phyloP scores from a whole-genome alignment of 2,329 filamentous ascomycete genomes.

The Bipolaris bicolor region DNA sequence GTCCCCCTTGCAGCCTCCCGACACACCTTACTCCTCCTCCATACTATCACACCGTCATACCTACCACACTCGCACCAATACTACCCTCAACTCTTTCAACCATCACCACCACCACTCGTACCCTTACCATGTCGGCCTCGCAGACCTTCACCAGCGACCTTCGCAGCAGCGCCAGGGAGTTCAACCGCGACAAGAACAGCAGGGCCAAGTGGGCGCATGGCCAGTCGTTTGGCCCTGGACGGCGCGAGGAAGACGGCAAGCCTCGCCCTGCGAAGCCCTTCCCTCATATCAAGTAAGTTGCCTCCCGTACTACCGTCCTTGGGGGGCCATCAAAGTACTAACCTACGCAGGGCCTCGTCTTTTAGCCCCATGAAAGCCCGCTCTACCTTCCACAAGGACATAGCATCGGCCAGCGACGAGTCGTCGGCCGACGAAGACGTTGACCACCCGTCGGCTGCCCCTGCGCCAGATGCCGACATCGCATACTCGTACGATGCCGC shows the following conservation, averaged over 20 bases:
- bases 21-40: neutral
- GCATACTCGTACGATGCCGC: conserved; percentile 62
- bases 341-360: conserved; percentile 28
- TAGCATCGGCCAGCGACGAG: conserved; percentile 48
- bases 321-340: conserved; percentile 11
- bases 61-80: neutral
- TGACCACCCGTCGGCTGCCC: conserved; percentile 53
- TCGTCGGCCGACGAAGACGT: conserved; percentile 55
- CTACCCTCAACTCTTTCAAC: conserved; percentile 2
- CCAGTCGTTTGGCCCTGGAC: conserved; percentile 47
- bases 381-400: conserved; percentile 52
- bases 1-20: neutral
- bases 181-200: conserved; percentile 57
- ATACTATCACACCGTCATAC: neutral
- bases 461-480: conserved; percentile 57
- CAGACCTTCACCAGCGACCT: conserved; percentile 60
- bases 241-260: conserved; percentile 43
- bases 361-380: conserved; percentile 44
- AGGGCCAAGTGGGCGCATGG: conserved; percentile 60
- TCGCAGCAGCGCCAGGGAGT: conserved; percentile 60
- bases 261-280: conserved; percentile 46
- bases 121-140: conserved; percentile 52
- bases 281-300: conserved; percentile 39
- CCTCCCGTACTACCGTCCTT: neutral
- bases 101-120: conserved; percentile 7